Evolutionary conservation across 1,284 basidiomycete species (phyloP).

Genomic region (Agroathelia rolfsii): DNA sequence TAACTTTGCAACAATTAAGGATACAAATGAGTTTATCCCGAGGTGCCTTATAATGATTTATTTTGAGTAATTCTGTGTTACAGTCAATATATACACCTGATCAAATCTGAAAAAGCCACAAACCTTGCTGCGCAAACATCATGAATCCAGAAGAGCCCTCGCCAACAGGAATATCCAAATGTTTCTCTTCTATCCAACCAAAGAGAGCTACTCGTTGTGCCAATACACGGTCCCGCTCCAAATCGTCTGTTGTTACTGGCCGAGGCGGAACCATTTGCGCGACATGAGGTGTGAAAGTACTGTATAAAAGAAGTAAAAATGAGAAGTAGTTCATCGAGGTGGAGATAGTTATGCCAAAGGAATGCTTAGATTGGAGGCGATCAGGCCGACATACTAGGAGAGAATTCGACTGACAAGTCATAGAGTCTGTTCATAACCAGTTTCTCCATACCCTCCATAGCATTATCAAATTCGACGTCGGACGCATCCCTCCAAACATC

Average conservation of each 20-base stretch:
- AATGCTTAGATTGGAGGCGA: conserved; percentile 2
- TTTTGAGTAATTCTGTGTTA: conserved; percentile 76
- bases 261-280: conserved; percentile 52
- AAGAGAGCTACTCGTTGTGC: conserved; percentile 88
- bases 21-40: conserved; percentile 98
- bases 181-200: conserved; percentile 81
- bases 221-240: conserved; percentile 88
- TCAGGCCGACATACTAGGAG: conserved; percentile 3
- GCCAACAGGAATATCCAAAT: conserved; percentile 76
- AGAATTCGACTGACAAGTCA: conserved; percentile 61
- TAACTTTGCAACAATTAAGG: conserved; percentile 97
- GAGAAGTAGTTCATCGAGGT: not conserved
- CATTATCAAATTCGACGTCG: conserved; percentile 89
- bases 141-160: conserved; percentile 76
- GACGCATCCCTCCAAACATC: conserved; percentile 75
- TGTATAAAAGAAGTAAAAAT: conserved; percentile 22
- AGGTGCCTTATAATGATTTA: conserved; percentile 98
- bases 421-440: conserved; percentile 98
- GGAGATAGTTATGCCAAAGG: conserved; percentile 3
- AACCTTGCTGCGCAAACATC: conserved; percentile 89
- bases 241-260: conserved; percentile 87
- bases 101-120: conserved; percentile 6
- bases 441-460: conserved; percentile 98
- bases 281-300: conserved; percentile 85
- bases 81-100: conserved; percentile 3